Conservation (phyloP, 768 basidiomycete genomes). For the Kwoniella mangroviensis region DNA sequence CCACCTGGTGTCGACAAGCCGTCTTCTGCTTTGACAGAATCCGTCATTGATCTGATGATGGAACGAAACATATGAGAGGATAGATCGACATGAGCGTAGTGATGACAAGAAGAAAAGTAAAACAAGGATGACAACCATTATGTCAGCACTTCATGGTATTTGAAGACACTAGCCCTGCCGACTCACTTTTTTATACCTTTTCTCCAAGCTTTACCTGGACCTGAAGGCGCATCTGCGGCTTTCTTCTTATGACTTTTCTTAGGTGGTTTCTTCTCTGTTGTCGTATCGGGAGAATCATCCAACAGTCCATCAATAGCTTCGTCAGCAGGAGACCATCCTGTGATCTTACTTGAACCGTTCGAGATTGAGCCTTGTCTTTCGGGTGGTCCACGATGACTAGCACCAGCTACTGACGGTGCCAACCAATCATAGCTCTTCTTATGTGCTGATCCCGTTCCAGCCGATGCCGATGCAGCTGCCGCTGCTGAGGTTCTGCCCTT, state of each 20-base stretch:
- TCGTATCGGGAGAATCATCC: slow-evolving; percentile 15
- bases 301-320: slow-evolving; percentile 27
- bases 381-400: slow-evolving; percentile 46
- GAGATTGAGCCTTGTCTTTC: slow-evolving; percentile 11
- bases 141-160: background rate
- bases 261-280: slow-evolving; percentile 8
- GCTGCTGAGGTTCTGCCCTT: background rate
- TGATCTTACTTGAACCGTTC: slow-evolving; percentile 16
- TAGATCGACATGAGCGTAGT: background rate
- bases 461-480: background rate
- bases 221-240: slow-evolving; percentile 25
- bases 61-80: no score
- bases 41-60: slow-evolving; percentile 28
- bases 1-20: slow-evolving; percentile 12
- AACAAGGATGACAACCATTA: background rate
- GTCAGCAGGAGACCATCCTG: slow-evolving; percentile 33
- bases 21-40: slow-evolving; percentile 30
- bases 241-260: slow-evolving; percentile 45
- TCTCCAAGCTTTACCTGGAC: slow-evolving; percentile 40
- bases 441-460: slow-evolving; percentile 21
- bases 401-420: slow-evolving; percentile 36
- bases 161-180: background rate
- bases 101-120: background rate
- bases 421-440: slow-evolving; percentile 51
- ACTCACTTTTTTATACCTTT: slow-evolving; percentile 51